A percentile compares a stretch with the other conserved stretches of the same genome.
phyloP scores from a whole-genome alignment of 495 filamentous ascomycete species.

The Echria macrotheca region DNA sequence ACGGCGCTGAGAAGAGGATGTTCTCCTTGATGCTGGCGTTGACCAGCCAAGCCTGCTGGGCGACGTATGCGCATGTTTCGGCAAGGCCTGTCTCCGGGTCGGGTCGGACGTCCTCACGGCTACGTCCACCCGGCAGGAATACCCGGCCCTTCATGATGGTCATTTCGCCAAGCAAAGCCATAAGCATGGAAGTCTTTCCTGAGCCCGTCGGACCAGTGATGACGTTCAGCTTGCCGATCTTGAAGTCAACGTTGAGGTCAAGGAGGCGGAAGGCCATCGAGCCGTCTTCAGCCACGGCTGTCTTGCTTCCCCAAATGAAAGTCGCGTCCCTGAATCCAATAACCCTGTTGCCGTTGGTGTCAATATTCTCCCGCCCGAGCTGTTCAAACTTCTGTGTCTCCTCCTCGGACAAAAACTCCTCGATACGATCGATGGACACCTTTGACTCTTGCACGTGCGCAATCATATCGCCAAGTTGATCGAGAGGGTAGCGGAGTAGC shows the following conservation, averaged over 20 bases:
- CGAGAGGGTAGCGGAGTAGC: slow-evolving; percentile 87
- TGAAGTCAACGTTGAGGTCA: slow-evolving; percentile 71
- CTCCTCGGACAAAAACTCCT: slow-evolving; percentile 89
- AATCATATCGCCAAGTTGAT: slow-evolving; percentile 98
- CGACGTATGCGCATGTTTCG: slow-evolving; percentile 93
- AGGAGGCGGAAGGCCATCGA: slow-evolving; percentile 74
- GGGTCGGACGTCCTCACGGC: slow-evolving; percentile 73
- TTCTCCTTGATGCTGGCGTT: slow-evolving; percentile 96
- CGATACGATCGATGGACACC: slow-evolving; percentile 93
- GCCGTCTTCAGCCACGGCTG: slow-evolving; percentile 52
- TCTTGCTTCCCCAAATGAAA: slow-evolving; percentile 79
- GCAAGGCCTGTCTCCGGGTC: slow-evolving; percentile 82
- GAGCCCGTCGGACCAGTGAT: slow-evolving; percentile 89
- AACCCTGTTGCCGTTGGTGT: slow-evolving; percentile 53
- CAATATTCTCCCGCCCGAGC: slow-evolving; percentile 56
- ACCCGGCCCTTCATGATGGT: slow-evolving; percentile 74
- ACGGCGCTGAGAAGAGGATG: slow-evolving; percentile 83
- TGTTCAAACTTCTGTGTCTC: slow-evolving; percentile 97
- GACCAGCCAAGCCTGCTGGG: slow-evolving; percentile 95
- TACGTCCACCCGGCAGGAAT: slow-evolving; percentile 73
- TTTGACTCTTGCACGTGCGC: slow-evolving; percentile 97
- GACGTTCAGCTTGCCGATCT: slow-evolving; percentile 76
- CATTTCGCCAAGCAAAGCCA: slow-evolving; percentile 98
- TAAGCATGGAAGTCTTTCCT: slow-evolving; percentile 90
- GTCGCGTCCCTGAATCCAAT: slow-evolving; percentile 83